Base-by-base conservation (phyloP, 2,329 filamentous ascomycete genomes). In the Pseudogymnoascus sp. region DNA sequence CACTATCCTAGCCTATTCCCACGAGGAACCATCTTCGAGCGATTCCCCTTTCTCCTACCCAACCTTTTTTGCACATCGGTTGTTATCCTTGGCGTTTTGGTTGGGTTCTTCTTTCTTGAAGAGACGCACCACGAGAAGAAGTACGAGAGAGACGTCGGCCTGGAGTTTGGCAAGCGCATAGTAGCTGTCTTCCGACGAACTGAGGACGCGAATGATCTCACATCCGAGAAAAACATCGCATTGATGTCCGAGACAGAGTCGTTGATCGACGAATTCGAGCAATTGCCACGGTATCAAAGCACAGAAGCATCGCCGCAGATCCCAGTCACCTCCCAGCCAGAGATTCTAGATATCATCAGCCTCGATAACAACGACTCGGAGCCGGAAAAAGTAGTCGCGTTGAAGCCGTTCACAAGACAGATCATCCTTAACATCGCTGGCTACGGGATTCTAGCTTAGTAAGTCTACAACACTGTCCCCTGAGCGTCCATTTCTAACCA, bases 381-480 rank as follows among this genome's bases (percentile, higher is more conserved):
- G 37, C 64, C 68, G 41, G 68, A 76, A 61, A 72, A 73, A 15
- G 71, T 75, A 61, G 73, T 76, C 36, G 72, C 77, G 43, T 73
- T 77, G 59, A 84, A 82, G 68, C 87, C 86, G 7, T 97, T 97
- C 73, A 96, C 90, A 11, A 85, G 80, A 71, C 90, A 93, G 58
- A 89, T 97, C 61, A 79, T 96, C 63, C 79, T 95, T 70, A 93
- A 92, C 71, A 96, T 97, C 65, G 76, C 93, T 62, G 91, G 89
- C 59, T 96, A 95, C 71, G 93, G 92, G 47, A 91, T 97, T 68
- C 79, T 97, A 63, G 93, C 93, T 65, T 97, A 96, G 91, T 96
- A 82, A 84, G 91, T 87, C 57, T 59, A 47, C 12, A 58, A 37
- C 60, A 61, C 59, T 39, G 57, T 57, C 39, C 50, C 20, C 37